These are phyloP conservation scores for Xylariaceae sp. DNA, from an alignment of 2,329 filamentous ascomycete genomes.

Conservation along the genomic window DNA sequence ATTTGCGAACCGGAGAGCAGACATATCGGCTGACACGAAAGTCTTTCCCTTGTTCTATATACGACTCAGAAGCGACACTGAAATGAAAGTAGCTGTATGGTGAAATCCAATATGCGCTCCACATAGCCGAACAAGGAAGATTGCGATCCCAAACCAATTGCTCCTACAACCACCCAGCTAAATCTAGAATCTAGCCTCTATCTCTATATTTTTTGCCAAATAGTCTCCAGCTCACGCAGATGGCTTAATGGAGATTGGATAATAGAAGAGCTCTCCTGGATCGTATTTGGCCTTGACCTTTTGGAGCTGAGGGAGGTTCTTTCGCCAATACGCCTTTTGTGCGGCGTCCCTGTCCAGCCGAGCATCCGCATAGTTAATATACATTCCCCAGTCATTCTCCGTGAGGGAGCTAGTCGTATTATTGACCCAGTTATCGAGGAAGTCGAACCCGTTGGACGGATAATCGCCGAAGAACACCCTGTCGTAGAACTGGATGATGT, in stretches of 20 bases:
- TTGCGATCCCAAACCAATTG: no score
- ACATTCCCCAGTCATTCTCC: slow-evolving; percentile 43
- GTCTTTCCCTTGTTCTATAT: no score
- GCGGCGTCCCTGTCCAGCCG: slow-evolving; percentile 52
- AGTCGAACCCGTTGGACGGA: slow-evolving; percentile 33
- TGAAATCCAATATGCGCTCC: no score
- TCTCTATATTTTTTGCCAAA: no score
- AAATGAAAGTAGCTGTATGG: no score
- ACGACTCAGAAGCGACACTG: no score
- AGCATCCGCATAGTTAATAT: slow-evolving; percentile 60
- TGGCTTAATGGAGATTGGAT: slow-evolving; percentile 33
- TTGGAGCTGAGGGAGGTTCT: slow-evolving; percentile 45
- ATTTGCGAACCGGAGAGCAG: no score
- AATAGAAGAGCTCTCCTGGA: slow-evolving; percentile 49
- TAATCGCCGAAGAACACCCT: slow-evolving; percentile 41
- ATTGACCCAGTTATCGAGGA: slow-evolving; percentile 36
- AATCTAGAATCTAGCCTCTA: no score
- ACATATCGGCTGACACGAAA: no score
- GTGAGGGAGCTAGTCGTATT: slow-evolving; percentile 29
- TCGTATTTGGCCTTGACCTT: slow-evolving; percentile 48
- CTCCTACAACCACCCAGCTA: no score
- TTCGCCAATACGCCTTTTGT: slow-evolving; percentile 55
- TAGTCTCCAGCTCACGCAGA: no score
- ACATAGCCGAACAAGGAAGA: no score
- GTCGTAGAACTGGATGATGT: slow-evolving; percentile 57